These are phyloP conservation scores for Dalbergia cultrata DNA, from an alignment of 306 rosid genomes.

Conservation along the genomic window DNA sequence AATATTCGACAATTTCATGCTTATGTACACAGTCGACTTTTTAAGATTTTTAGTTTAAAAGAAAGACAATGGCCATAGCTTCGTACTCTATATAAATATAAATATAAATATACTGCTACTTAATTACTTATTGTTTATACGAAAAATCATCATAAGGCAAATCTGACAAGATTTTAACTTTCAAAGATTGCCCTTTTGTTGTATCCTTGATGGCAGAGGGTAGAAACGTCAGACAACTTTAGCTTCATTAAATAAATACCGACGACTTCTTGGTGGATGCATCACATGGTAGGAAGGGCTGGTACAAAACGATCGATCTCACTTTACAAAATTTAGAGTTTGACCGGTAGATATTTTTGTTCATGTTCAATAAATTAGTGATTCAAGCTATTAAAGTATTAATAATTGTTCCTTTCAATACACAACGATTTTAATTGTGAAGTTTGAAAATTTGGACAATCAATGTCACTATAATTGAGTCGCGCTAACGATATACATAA, in stretches of 20 bases:
- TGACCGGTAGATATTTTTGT: constrained; percentile 40
- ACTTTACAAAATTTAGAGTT: background rate
- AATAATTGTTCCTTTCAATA: background rate
- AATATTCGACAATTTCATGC: constrained; percentile 22
- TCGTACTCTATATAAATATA: no score
- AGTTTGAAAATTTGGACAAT: background rate
- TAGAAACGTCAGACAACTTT: background rate
- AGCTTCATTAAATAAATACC: background rate
- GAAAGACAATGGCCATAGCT: background rate
- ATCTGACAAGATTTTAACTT: background rate
- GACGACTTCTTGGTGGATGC: constrained; percentile 23
- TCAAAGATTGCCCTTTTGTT: background rate
- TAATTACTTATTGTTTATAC: background rate
- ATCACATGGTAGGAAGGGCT: constrained; percentile 33
- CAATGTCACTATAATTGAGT: background rate
- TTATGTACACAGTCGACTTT: background rate
- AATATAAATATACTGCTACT: no score
- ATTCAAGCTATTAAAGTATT: background rate
- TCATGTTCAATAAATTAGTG: background rate
- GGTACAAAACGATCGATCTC: constrained; percentile 31
- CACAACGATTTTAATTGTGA: background rate
- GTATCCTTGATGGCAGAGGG: background rate
- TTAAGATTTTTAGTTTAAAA: background rate
- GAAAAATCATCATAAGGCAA: background rate
- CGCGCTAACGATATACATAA: background rate